Percentiles rank a stretch among this genome's conserved stretches.
Conservation (phyloP, 2,329 filamentous ascomycete genomes). For the Cytospora piceae region DNA sequence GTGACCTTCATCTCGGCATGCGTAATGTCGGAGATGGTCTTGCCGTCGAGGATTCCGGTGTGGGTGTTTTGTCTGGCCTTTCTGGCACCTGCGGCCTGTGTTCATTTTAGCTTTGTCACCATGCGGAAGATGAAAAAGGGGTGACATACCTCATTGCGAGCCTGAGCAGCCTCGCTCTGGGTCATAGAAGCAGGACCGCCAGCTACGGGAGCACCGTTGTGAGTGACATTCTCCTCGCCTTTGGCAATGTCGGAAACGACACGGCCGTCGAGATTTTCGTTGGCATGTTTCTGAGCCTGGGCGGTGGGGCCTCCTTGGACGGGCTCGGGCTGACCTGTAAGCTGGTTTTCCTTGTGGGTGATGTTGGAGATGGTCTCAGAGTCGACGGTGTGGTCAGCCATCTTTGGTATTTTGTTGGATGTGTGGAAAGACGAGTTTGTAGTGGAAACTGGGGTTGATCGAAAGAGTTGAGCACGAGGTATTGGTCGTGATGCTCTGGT, state of each 20-base stretch:
- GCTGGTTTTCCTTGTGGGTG: slow-evolving; percentile 44
- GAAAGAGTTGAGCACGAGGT: background rate
- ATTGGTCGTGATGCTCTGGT: background rate
- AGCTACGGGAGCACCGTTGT: slow-evolving; percentile 35
- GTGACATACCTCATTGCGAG: background rate
- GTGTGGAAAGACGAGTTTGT: slow-evolving; percentile 20
- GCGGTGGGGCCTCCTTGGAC: slow-evolving; percentile 44
- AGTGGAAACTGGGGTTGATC: too few relatives aligned
- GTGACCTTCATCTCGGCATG: slow-evolving; percentile 45
- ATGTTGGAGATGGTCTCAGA: slow-evolving; percentile 44
- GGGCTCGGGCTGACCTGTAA: slow-evolving; percentile 43
- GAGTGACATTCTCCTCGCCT: slow-evolving; percentile 44
- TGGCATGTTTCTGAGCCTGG: slow-evolving; percentile 43
- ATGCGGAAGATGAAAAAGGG: background rate
- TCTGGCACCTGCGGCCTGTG: background rate
- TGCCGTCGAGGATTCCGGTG: slow-evolving; percentile 34
- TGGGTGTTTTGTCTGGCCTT: slow-evolving; percentile 18
- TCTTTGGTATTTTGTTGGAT: slow-evolving; percentile 20
- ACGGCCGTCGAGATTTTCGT: slow-evolving; percentile 37
- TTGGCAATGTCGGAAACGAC: slow-evolving; percentile 45
- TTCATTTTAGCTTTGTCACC: background rate
- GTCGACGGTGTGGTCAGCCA: slow-evolving; percentile 32
- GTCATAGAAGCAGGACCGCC: slow-evolving; percentile 43
- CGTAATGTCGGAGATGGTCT: slow-evolving; percentile 45
- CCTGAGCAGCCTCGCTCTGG: slow-evolving; percentile 35